Base-by-base conservation (phyloP, 2,329 filamentous ascomycete species). In the Pyricularia sp. region DNA sequence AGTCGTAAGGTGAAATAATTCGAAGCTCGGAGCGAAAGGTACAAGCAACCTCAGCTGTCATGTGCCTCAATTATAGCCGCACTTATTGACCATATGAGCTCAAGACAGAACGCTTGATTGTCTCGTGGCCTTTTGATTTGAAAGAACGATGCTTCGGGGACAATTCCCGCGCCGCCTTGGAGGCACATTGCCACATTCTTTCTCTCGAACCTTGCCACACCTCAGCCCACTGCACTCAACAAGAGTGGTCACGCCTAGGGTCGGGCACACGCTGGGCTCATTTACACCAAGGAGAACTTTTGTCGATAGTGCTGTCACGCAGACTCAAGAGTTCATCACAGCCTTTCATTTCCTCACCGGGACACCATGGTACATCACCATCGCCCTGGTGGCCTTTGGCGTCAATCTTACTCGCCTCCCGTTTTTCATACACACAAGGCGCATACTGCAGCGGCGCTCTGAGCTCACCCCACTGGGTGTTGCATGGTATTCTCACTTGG, bases 301-400 rank as follows among this genome's bases (percentile, higher is more conserved):
- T 6, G 33, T 79, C 25, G 75, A 73, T 10, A 59, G 72, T 4
- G 70, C 77, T 58, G 74, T 84, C 68, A 73, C 80, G 30, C 72
- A 75, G 66, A 78, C 83, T 3, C 80, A 84, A 36, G 75, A 81
- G 67, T 73, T 79, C 70, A 79, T 88, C 66, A 74, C 79, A 50
- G 76, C 76, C 64, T 68, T 83, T 11, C 85, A 88, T 73, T 69
- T 70, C 28, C 59, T 73, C 65, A 78, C 79, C 28, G 80, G 81
- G 55, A 74, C 83, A 1, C 84, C 85, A 1, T 88, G 86, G 86
- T 86, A 79, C 72, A 71, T 86, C 36, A 79, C 81, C 31, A 84
- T 88, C 65, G 85, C 86, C 4, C 77, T 84, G n/a, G 76, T 84
- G 17, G 83, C 84, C 7, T 70, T 86, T 2, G 70, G 70, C 55